These are phyloP conservation scores for Lactarius indigo DNA, from an alignment of 768 basidiomycete genomes.

Conservation along the genomic window DNA sequence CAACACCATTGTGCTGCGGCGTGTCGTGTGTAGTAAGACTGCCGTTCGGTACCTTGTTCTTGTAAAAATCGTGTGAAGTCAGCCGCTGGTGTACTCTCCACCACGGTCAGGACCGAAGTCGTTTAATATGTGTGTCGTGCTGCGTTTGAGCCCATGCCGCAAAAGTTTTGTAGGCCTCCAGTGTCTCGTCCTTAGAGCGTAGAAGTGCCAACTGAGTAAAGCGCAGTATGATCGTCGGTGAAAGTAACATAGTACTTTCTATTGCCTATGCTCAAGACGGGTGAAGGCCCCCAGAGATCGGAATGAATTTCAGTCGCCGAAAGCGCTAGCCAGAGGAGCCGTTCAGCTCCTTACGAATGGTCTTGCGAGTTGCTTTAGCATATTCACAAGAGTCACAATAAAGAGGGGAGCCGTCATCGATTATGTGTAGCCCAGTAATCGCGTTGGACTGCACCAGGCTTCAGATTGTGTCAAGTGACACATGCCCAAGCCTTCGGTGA, in stretches of 20 bases:
- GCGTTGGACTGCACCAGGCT: slow-evolving; percentile 21
- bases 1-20: slow-evolving; percentile 38
- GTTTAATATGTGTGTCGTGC: slow-evolving; percentile 29
- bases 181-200: slow-evolving; percentile 31
- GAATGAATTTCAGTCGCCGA: slow-evolving; percentile 8
- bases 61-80: slow-evolving; percentile 28
- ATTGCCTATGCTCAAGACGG: slow-evolving; percentile 28
- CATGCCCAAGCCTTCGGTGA: slow-evolving; percentile 33
- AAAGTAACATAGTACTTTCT: slow-evolving; percentile 36
- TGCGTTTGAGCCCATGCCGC: slow-evolving; percentile 31
- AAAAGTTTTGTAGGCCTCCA: slow-evolving; percentile 30
- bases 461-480: too few species aligned
- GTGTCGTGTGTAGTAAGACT: background rate
- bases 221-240: slow-evolving; percentile 35
- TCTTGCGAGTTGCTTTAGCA: background rate
- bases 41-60: slow-evolving; percentile 24
- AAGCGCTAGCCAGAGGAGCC: background rate
- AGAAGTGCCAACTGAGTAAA: slow-evolving; percentile 31
- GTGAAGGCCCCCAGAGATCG: slow-evolving; percentile 19
- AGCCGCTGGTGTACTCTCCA: slow-evolving; percentile 2
- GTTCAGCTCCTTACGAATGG: background rate
- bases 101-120: slow-evolving; percentile 29
- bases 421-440: too few species aligned
- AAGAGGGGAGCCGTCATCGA: slow-evolving; percentile 4
- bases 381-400: slow-evolving; percentile 34